Evolutionary conservation across 495 filamentous ascomycete genomes (phyloP).

Genomic region (Aspergillus biplanus): DNA sequence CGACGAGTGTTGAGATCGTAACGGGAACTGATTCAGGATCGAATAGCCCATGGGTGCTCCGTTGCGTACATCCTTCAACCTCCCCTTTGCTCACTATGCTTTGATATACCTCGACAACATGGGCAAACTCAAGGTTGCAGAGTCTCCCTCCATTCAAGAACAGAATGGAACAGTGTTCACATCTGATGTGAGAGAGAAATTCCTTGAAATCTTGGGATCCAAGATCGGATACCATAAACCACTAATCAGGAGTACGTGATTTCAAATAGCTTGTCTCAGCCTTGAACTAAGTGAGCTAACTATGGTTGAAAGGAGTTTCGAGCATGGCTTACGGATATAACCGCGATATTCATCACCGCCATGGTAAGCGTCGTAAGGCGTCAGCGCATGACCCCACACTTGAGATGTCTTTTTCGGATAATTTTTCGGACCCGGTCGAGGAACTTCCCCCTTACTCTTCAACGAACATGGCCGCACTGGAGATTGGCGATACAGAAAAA

Average conservation of each 20-base stretch:
- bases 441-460: slow-evolving; percentile 34
- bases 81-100: slow-evolving; percentile 45
- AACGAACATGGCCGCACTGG: slow-evolving; percentile 42
- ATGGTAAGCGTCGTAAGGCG: slow-evolving; percentile 39
- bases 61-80: slow-evolving; percentile 32
- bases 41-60: slow-evolving; percentile 38
- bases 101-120: slow-evolving; percentile 48
- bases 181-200: slow-evolving; percentile 41
- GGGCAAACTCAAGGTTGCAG: slow-evolving; percentile 40
- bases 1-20: background rate
- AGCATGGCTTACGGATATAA: slow-evolving; percentile 18
- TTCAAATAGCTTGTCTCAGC: background rate
- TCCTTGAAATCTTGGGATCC: slow-evolving; percentile 42
- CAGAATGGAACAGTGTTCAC: slow-evolving; percentile 42
- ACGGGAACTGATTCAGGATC: background rate
- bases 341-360: slow-evolving; percentile 32
- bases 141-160: slow-evolving; percentile 43
- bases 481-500: slow-evolving; percentile 43
- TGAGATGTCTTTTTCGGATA: slow-evolving; percentile 23
- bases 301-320: slow-evolving; percentile 17
- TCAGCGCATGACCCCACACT: slow-evolving; percentile 26
- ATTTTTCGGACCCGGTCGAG: slow-evolving; percentile 31
- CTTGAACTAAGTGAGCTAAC: slow-evolving; percentile 16
- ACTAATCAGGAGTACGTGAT: slow-evolving; percentile 33
- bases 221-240: slow-evolving; percentile 38